Percentiles rank a stretch among this genome's conserved stretches.
Evolutionary conservation across 148 eudicot genomes (phyloP).

Genomic region (Beta vulgaris): DNA sequence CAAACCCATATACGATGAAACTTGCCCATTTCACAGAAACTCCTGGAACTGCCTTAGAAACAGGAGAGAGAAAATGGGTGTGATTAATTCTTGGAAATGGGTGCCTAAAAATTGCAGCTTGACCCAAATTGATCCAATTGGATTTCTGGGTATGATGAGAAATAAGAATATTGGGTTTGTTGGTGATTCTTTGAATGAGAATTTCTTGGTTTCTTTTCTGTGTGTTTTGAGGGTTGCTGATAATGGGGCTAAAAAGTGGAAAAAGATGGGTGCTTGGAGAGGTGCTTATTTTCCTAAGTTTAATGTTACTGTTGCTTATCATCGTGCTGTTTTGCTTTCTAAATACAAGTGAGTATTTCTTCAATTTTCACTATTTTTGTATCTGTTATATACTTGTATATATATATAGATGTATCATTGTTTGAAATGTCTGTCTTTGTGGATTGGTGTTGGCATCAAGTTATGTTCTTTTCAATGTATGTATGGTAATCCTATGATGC

Average conservation of each 20-base stretch:
- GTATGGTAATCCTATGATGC: neutral
- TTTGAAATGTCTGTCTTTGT: neutral
- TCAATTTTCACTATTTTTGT: no score
- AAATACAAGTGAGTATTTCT: slow-evolving; percentile 57
- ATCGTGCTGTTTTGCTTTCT: slow-evolving; percentile 87
- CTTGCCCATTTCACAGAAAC: slow-evolving; percentile 87
- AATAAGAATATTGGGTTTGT: slow-evolving; percentile 77
- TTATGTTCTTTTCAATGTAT: neutral
- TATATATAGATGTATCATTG: no score
- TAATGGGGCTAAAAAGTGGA: slow-evolving; percentile 76
- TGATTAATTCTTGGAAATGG: slow-evolving; percentile 87
- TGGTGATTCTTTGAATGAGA: slow-evolving; percentile 91
- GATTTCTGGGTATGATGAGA: slow-evolving; percentile 71
- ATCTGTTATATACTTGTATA: no score
- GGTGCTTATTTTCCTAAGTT: slow-evolving; percentile 78
- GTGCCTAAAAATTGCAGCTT: slow-evolving; percentile 63
- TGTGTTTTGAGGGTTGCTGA: slow-evolving; percentile 76
- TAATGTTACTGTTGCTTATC: slow-evolving; percentile 86
- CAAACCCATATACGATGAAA: slow-evolving; percentile 56
- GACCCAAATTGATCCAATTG: slow-evolving; percentile 49
- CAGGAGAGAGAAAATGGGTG: slow-evolving; percentile 58
- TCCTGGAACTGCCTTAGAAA: slow-evolving; percentile 82
- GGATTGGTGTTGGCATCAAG: neutral
- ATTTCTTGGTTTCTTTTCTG: slow-evolving; percentile 61
- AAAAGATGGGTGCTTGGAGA: slow-evolving; percentile 87